Percentiles rank a stretch among this genome's conserved stretches.
These are phyloP conservation scores for Pyrenula aspistea DNA, from an alignment of 495 filamentous ascomycete genomes.

Conservation along the genomic window DNA sequence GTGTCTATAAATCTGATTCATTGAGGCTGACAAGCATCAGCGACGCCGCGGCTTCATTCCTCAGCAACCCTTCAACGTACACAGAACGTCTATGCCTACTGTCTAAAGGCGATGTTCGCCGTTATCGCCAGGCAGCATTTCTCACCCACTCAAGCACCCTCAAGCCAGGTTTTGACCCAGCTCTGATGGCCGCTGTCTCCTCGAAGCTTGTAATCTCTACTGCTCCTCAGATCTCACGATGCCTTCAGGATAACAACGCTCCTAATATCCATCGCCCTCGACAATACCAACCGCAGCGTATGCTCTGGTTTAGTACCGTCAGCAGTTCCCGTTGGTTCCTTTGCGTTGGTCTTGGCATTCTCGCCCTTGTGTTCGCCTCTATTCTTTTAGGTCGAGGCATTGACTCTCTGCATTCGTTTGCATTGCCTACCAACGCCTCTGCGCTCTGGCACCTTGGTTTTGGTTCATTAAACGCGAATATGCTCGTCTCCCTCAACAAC, in stretches of 20 bases:
- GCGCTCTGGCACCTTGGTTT: slow-evolving; percentile 12
- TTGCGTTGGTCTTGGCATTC: slow-evolving; percentile 9
- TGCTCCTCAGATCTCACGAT: not conserved
- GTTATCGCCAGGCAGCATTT: not conserved
- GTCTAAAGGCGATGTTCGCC: slow-evolving; percentile 2
- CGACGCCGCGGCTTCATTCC: slow-evolving; percentile 16
- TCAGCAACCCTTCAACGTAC: slow-evolving; percentile 8
- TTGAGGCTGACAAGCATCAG: too few species aligned
- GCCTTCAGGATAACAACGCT: not conserved
- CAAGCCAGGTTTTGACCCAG: not conserved
- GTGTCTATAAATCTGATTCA: too few species aligned
- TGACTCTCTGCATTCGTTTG: slow-evolving; percentile 9
- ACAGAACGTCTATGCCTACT: slow-evolving; percentile 12
- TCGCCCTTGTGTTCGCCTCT: slow-evolving; percentile 9
- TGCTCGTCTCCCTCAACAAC: slow-evolving; percentile 5
- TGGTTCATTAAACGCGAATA: slow-evolving; percentile 9
- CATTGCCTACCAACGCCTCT: slow-evolving; percentile 3
- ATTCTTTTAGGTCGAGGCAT: slow-evolving; percentile 10
- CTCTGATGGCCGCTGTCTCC: not conserved
- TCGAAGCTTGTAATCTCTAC: not conserved
- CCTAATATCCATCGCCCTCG: slow-evolving; percentile 3
- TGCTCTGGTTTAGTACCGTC: not conserved
- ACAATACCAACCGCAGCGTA: slow-evolving; percentile 5
- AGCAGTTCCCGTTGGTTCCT: slow-evolving; percentile 4
- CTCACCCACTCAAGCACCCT: not conserved